These are phyloP conservation scores for Thielaviopsis ethacetica DNA, from an alignment of 2,329 filamentous ascomycete species.

Conservation along the genomic window DNA sequence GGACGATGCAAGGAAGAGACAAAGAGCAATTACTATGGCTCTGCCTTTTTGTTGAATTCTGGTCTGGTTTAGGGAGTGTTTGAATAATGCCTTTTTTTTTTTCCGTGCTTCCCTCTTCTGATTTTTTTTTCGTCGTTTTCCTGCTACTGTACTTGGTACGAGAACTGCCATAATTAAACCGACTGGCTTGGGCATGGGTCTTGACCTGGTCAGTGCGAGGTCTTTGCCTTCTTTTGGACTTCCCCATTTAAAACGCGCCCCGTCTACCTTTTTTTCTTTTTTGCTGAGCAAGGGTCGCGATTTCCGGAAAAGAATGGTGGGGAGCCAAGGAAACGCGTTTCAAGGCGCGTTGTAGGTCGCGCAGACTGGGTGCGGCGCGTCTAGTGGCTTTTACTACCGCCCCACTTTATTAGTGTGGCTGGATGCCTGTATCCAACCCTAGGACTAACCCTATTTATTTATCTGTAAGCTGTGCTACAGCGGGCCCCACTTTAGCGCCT, in stretches of 20 bases:
- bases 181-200: not conserved
- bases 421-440: not conserved
- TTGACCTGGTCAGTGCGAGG: not conserved
- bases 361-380: not conserved
- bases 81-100: not conserved
- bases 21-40: not conserved
- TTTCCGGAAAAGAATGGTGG: not conserved
- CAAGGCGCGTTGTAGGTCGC: not conserved
- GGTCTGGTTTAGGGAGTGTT: not conserved
- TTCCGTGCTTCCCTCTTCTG: not conserved
- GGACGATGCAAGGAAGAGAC: not conserved
- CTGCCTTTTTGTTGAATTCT: not conserved
- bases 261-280: not conserved
- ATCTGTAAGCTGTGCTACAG: not conserved
- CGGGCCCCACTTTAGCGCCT: not conserved
- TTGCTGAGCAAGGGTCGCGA: not conserved
- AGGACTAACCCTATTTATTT: not conserved
- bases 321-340: not conserved
- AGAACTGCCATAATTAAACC: not conserved
- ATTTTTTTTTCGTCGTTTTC: not conserved
- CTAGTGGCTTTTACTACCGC: not conserved
- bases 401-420: not conserved
- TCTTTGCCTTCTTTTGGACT: not conserved
- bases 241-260: not conserved
- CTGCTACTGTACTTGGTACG: not conserved